Conservation (phyloP, 2,329 filamentous ascomycete genomes). For the Dothideomycetidae sp. region DNA sequence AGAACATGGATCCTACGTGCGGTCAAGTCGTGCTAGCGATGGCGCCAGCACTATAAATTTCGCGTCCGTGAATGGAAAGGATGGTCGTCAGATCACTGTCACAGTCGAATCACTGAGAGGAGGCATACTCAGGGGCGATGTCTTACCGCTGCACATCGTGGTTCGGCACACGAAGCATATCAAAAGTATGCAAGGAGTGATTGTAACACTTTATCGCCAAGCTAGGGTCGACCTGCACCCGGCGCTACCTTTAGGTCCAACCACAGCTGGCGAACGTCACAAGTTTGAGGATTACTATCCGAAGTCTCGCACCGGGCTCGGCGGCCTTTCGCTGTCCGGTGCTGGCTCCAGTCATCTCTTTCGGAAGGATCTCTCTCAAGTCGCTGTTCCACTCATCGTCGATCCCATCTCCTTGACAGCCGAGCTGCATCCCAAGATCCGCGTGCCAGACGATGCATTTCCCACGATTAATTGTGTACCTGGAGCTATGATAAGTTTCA, state of each 20-base stretch:
- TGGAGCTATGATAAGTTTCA: constrained; percentile 87
- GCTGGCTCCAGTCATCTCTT: constrained; percentile 84
- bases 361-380: constrained; percentile 83
- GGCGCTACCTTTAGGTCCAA: constrained; percentile 44
- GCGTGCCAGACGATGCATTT: constrained; percentile 79
- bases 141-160: constrained; percentile 61
- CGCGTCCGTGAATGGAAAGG: constrained; percentile 34
- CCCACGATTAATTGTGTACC: constrained; percentile 84
- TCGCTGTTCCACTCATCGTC: constrained; percentile 75
- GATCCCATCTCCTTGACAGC: constrained; percentile 66
- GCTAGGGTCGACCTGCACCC: constrained; percentile 75
- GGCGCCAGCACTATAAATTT: constrained; percentile 27
- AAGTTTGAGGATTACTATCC: constrained; percentile 78
- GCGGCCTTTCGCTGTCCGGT: constrained; percentile 72
- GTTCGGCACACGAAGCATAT: constrained; percentile 81
- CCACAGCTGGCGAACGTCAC: constrained; percentile 50
- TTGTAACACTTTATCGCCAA: constrained; percentile 82
- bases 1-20: constrained; percentile 27
- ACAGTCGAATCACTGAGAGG: constrained; percentile 70
- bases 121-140: constrained; percentile 75
- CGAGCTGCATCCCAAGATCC: constrained; percentile 67
- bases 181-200: constrained; percentile 82
- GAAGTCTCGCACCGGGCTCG: constrained; percentile 71
- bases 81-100: constrained; percentile 63
- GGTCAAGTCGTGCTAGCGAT: constrained; percentile 30